Percentiles rank a stretch among this genome's conserved stretches.
phyloP scores from a whole-genome alignment of 2,329 filamentous ascomycete genomes.

The Didymella arachidicola region DNA sequence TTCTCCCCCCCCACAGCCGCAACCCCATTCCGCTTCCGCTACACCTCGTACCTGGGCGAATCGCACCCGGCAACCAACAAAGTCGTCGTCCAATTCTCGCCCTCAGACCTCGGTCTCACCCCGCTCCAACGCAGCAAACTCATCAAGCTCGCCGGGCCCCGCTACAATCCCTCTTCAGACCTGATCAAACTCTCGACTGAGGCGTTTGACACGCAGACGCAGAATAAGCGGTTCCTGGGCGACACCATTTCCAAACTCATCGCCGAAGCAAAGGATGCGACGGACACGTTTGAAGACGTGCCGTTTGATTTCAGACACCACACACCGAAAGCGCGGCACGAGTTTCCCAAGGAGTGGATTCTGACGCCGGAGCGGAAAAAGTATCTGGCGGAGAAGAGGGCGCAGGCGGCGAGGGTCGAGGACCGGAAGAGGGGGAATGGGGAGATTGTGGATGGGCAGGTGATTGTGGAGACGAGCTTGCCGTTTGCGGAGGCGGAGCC shows the following conservation, averaged over 20 bases:
- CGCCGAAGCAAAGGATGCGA: slow-evolving; percentile 74
- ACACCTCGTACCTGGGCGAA: slow-evolving; percentile 96
- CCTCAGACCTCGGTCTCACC: slow-evolving; percentile 74
- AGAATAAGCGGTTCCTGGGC: slow-evolving; percentile 95
- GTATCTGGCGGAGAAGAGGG: slow-evolving; percentile 70
- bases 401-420: slow-evolving; percentile 63
- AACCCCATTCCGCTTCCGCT: slow-evolving; percentile 82
- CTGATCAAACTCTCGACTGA: slow-evolving; percentile 91
- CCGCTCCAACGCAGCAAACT: slow-evolving; percentile 77
- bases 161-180: slow-evolving; percentile 86
- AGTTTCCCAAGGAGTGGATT: slow-evolving; percentile 84
- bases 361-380: slow-evolving; percentile 73
- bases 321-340: slow-evolving; percentile 69
- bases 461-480: slow-evolving; percentile 48
- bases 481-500: slow-evolving; percentile 33
- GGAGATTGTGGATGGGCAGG: slow-evolving; percentile 62
- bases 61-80: slow-evolving; percentile 89
- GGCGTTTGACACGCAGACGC: slow-evolving; percentile 83
- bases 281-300: slow-evolving; percentile 85
- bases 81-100: slow-evolving; percentile 90
- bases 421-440: slow-evolving; percentile 62
- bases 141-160: slow-evolving; percentile 82
- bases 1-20: slow-evolving; percentile 61
- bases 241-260: slow-evolving; percentile 79
- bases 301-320: slow-evolving; percentile 90